Conservation (phyloP, 805 yeast genomes). For the Clavispora phyllophila region DNA sequence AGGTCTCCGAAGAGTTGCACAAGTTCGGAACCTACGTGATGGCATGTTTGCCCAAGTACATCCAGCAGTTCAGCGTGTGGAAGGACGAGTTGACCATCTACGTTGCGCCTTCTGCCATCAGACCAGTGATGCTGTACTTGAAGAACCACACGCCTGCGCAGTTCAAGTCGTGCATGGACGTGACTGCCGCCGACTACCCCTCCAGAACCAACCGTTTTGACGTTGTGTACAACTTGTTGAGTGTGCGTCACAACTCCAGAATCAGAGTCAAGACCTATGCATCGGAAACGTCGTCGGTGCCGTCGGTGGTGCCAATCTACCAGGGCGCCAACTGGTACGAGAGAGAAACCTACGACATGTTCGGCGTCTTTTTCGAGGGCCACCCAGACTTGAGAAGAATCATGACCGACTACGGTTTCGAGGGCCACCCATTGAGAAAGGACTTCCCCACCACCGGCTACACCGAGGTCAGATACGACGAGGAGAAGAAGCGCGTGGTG, state of each 20-base stretch:
- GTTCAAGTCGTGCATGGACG: slow-evolving; percentile 71
- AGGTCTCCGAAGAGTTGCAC: slow-evolving; percentile 66
- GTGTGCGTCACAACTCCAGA: slow-evolving; percentile 79
- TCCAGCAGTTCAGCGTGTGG: slow-evolving; percentile 86
- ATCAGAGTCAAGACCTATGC: slow-evolving; percentile 88
- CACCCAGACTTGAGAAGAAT: slow-evolving; percentile 89
- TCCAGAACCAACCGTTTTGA: slow-evolving; percentile 80
- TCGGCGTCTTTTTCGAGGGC: slow-evolving; percentile 80
- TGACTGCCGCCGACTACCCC: slow-evolving; percentile 86
- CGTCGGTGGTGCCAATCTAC: slow-evolving; percentile 65
- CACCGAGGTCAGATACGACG: slow-evolving; percentile 86
- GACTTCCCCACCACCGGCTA: slow-evolving; percentile 93
- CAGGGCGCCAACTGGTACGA: slow-evolving; percentile 89
- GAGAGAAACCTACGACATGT: slow-evolving; percentile 84
- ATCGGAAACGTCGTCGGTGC: slow-evolving; percentile 75
- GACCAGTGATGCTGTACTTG: slow-evolving; percentile 67
- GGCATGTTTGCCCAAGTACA: slow-evolving; percentile 72
- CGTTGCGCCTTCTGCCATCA: slow-evolving; percentile 69
- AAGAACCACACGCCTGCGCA: slow-evolving; percentile 77
- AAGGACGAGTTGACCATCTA: slow-evolving; percentile 78
- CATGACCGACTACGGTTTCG: slow-evolving; percentile 88
- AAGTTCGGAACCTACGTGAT: slow-evolving; percentile 76
- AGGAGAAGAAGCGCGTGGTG: slow-evolving; percentile 83
- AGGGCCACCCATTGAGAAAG: slow-evolving; percentile 86
- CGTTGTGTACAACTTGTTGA: slow-evolving; percentile 76